These are phyloP conservation scores for Saturnispora serradocipensis DNA, from an alignment of 805 yeast genomes.

Conservation along the genomic window DNA sequence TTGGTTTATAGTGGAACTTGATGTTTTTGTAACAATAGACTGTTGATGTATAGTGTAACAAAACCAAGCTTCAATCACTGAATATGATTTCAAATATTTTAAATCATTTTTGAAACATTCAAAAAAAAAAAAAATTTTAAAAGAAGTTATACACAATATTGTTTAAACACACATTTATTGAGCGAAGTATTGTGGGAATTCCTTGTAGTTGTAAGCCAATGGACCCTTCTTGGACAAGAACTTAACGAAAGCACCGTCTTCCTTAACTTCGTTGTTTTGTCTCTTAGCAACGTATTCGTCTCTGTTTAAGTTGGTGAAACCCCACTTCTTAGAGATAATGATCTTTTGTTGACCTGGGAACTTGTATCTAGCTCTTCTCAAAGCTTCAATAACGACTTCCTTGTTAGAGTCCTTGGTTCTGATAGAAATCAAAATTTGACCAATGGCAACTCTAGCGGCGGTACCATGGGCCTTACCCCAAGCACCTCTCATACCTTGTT, in stretches of 20 bases:
- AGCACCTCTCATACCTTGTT: constrained; percentile 99
- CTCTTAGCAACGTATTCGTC: constrained; percentile 90
- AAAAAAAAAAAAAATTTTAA: constrained; percentile 4
- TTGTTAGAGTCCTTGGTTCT: constrained; percentile 98
- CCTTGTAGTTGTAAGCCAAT: constrained; percentile 80
- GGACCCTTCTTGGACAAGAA: constrained; percentile 96
- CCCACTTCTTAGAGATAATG: constrained; percentile 99
- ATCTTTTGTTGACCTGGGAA: constrained; percentile 99
- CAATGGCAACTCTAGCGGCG: constrained; percentile 98
- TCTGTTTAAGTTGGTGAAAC: constrained; percentile 99
- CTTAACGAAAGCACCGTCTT: constrained; percentile 99
- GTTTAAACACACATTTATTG: constrained; percentile 25
- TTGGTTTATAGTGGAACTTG: constrained; percentile 1
- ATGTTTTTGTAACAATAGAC: not conserved
- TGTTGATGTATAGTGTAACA: not conserved
- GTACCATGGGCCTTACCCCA: constrained; percentile 99
- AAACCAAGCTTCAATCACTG: not conserved
- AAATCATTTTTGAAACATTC: not conserved
- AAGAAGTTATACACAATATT: constrained; percentile 2
- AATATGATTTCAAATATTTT: not conserved
- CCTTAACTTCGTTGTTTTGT: constrained; percentile 97
- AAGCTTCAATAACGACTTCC: constrained; percentile 96
- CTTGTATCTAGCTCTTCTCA: constrained; percentile 99
- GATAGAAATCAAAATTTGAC: constrained; percentile 95
- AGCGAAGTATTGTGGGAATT: constrained; percentile 80